Percentiles rank a stretch among this genome's conserved stretches.
These are phyloP conservation scores for Eucalyptus rudis DNA, from an alignment of 345 rosid genomes.

Conservation along the genomic window DNA sequence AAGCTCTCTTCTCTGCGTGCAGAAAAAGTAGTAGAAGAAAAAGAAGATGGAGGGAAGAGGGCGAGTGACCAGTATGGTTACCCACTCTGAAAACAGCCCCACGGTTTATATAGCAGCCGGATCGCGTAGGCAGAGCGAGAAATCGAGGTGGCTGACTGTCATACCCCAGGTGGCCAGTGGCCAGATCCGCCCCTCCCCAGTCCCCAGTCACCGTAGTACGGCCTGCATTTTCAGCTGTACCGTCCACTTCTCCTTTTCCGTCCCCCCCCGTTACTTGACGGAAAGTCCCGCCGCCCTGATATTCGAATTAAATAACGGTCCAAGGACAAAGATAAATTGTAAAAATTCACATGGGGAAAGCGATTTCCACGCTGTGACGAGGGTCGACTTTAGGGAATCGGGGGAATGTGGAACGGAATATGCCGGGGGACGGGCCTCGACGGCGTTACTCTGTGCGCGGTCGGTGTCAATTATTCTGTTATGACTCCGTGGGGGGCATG, in stretches of 20 bases:
- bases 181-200: not conserved
- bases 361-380: no score
- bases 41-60: not conserved
- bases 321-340: not conserved
- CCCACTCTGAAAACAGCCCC: not conserved
- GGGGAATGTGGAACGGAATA: not conserved
- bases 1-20: no score
- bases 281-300: not conserved
- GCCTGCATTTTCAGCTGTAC: not conserved
- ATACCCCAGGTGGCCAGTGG: not conserved
- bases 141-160: not conserved
- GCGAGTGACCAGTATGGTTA: no score
- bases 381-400: not conserved
- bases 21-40: not conserved
- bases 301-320: not conserved
- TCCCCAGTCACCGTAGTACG: not conserved
- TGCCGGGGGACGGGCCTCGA: not conserved
- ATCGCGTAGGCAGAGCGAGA: not conserved
- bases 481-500: not conserved
- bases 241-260: not conserved
- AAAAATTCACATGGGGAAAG: not conserved
- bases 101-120: not conserved
- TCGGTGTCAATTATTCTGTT: not conserved
- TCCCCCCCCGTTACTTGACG: not conserved
- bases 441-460: not conserved